Conservation (phyloP, 139 green algal species). For the Chlamydomonas applanata region DNA sequence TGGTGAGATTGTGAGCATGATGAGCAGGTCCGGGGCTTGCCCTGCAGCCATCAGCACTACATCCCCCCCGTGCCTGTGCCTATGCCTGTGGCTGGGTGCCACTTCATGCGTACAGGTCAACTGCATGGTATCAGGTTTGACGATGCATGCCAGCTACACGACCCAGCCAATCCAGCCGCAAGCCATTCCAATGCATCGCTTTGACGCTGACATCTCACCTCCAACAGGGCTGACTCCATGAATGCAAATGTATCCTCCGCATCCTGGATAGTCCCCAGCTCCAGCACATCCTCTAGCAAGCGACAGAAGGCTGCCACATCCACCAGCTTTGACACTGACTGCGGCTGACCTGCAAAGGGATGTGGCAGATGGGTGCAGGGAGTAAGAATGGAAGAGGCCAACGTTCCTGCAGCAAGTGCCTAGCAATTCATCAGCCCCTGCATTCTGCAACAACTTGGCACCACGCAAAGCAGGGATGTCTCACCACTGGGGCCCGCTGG, state of each 20-base stretch:
- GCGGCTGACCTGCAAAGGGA: not conserved
- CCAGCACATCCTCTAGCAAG: conserved; percentile 39
- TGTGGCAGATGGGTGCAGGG: not conserved
- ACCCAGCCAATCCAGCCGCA: too few relatives aligned
- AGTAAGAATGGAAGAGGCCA: not conserved
- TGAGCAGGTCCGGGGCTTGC: too few relatives aligned
- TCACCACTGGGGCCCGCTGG: too few relatives aligned
- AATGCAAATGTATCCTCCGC: conserved; percentile 28
- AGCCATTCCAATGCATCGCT: too few relatives aligned
- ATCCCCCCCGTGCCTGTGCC: too few relatives aligned
- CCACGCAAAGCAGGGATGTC: not conserved
- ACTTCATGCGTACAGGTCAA: too few relatives aligned
- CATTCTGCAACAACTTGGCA: not conserved
- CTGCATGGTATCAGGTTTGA: too few relatives aligned
- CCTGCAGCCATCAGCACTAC: too few relatives aligned
- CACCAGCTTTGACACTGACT: not conserved
- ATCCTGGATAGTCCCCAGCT: conserved; percentile 36
- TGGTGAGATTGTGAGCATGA: too few relatives aligned
- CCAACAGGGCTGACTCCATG: conserved; percentile 24
- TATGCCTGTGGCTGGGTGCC: too few relatives aligned
- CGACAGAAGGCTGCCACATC: conserved; percentile 2
- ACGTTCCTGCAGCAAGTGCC: not conserved
- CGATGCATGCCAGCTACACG: too few relatives aligned
- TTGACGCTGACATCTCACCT: not conserved
- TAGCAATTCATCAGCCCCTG: not conserved